phyloP scores from a whole-genome alignment of 148 eudicot genomes.

The Limonium bicolor region DNA sequence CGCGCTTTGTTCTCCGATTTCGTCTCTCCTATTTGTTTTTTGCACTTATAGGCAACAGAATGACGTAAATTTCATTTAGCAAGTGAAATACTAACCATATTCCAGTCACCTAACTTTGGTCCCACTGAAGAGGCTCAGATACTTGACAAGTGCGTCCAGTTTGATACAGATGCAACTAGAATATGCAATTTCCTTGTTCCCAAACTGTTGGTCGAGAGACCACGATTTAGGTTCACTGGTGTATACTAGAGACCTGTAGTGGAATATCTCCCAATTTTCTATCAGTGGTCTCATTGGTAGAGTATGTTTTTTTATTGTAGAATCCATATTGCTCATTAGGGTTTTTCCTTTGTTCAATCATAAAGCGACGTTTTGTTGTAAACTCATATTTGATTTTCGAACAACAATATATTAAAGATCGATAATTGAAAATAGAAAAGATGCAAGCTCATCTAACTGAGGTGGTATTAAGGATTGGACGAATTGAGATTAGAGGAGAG shows the following conservation, averaged over 20 bases:
- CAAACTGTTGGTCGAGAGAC: constrained; percentile 22
- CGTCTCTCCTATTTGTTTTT: constrained; percentile 12
- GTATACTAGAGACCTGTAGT: constrained; percentile 21
- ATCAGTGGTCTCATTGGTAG: constrained; percentile 34
- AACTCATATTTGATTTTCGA: constrained; percentile 25
- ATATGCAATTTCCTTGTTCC: constrained; percentile 40
- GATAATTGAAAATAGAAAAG: no score
- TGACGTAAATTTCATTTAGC: constrained; percentile 10
- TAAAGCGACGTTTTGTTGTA: constrained; percentile 43
- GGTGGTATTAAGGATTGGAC: no score
- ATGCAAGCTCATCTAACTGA: no score
- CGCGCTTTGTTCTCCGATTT: background rate
- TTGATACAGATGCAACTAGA: constrained; percentile 20
- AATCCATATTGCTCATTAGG: constrained; percentile 33
- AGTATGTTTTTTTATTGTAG: constrained; percentile 29
- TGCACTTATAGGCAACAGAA: background rate
- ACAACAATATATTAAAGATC: no score
- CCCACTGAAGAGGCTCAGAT: constrained; percentile 14
- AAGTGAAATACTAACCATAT: constrained; percentile 20
- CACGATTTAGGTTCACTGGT: constrained; percentile 31
- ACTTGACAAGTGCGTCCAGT: constrained; percentile 16
- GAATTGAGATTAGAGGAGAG: no score
- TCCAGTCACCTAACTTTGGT: constrained; percentile 19
- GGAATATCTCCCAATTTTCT: constrained; percentile 27
- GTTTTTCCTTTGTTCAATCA: constrained; percentile 32